Evolutionary conservation across 148 eudicot genomes (phyloP), one percentile per base, ranked within the genome.

Genomic region (Chenopodium formosanum): DNA sequence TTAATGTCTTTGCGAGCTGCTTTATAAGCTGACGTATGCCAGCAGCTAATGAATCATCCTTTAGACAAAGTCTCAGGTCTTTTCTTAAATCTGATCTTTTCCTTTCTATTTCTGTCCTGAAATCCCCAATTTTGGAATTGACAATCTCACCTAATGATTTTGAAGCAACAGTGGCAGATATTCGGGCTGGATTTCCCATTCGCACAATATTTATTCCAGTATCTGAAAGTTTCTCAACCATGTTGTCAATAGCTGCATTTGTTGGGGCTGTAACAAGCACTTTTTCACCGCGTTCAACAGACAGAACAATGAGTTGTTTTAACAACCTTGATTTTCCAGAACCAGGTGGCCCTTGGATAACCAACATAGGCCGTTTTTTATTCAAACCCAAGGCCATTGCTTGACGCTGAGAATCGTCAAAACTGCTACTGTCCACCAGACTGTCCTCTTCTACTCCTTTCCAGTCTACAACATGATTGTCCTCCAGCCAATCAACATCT

Each of bases 11-110:
- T 56, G 90, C 95, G 9, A 92, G 87, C 80, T 94, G 97, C 84
- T 92, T 93, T 72, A 94, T 87, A 78, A 94, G 97, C 80, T 94
- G 97, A 69, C 95, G 92, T 76, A 94, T 94, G n/a, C 97, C 97
- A 79, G 97, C 91, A 70, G 97, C 97, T 83, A 94, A 87, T 70
- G 95, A 89, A 85, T 94, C 97, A 82, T 94, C 97, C 29, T 83
- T 90, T 34, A 94, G 85, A 88, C 97, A 94, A 77, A 76, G 88
- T 73, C 92, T 87, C 72, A 94, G 85, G 89, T 94, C 97, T 89
- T 87, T 94, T 66, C 94, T 86, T 23, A 94, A 86, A 83, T 94
- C 89, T 25, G 97, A 87, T 78, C 88, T 92, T 82, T 94, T 92
- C 79, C 97, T 88, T 80, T 90, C 95, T 70, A 90, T 86, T 85